Evolutionary conservation across 495 filamentous ascomycete genomes (phyloP), one percentile per base, ranked within the genome.

Genomic region (Clavariopsis aquatica): DNA sequence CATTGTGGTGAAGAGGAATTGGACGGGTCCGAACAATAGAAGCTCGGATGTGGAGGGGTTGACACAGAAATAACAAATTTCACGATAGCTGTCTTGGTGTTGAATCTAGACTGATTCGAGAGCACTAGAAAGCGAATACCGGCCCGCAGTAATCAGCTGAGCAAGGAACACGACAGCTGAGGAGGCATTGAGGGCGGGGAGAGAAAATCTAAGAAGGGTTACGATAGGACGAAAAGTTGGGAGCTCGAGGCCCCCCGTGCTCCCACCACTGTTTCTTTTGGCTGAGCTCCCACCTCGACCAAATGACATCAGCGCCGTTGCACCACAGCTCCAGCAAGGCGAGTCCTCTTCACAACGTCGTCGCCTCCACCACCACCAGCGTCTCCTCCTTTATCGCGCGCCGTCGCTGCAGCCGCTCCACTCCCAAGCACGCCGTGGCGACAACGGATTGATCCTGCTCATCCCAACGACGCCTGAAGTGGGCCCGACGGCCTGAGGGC

Each of bases 1-100:
- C 66, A 69, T 69, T 54, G 13, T 62, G 36, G 43, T 49, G 52
- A 26, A 46, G 28, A 26, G 17, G 49, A 62, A 28, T 19, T 34
- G 63, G 36, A 28, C 31, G 26, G 34, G n/a, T 47, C 7, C 1
- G 51, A 36, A 22, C 19, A 9, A n/a, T 2, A 23, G 51, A 20
- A 36, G 29, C 24, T 29, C 7, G 24, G 51, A 17, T 31, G 20
- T 17, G 49, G 49, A 29, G 28, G 22, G 51, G 22, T 17, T 9
- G 1, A 6, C 7, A 62, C 41, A 46, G 55, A 23, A 56, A 56
- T 56, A 41, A 46, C 57, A 23, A 56, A 56, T 56, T n/a, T 69
- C 66, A 69, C 66, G 66, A 69, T 69, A 63, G 58, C 24, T 52
- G 34, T 52, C 34, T 38, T 23, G 56, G 47, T 51, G 19, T 51